Base-by-base conservation (phyloP, 2,329 filamentous ascomycete species). In the Lecanosticta acicola region DNA sequence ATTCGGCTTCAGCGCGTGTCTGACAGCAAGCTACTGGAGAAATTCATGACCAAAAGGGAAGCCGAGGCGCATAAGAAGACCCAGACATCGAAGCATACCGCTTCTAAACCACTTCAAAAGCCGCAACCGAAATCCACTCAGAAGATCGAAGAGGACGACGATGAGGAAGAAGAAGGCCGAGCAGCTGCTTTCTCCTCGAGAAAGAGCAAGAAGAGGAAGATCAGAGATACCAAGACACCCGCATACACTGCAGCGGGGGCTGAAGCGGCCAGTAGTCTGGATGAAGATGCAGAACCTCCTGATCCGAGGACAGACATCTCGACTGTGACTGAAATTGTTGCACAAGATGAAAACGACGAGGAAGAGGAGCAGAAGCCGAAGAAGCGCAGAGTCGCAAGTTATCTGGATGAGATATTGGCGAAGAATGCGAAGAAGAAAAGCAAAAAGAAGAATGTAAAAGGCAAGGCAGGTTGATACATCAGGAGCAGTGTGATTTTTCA, bases 381-480 rank as follows among this genome's bases (percentile, higher is more conserved):
- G 41, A 52, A 51, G 51, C 54, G 41, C 44, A 51, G 43, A 39
- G 47, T 40, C 8, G 65, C 60, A 39, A 53, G 48, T 41, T 80
- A 75, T 56, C 63, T 80, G 24, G 78, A 81, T 57, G 74, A 80
- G 52, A 59, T 80, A 13, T 59, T 75, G 3, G 66, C 66, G 2
- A 64, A 71, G 46, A 68, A 70, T 24, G 68, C 70, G 8, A 74
- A 71, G 54, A 79, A 77, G 64, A 73, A 72, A 56, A 73, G 71
- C 55, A 71, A 68, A 60, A 68, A 67, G 59, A 70, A 69, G 59
- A 66, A 60, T 11, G n/a, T n/a, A n/a, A 29, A 29, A 11, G 24
- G 24, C 24, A 29, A 29, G 17, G 14, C 37, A 9, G 18, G 17
- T 17, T 11, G 35, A 37, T 4, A 19, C 8, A 37, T 4, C 5